phyloP scores from a whole-genome alignment of 2,329 filamentous ascomycete genomes.

The Epichloe elymi region DNA sequence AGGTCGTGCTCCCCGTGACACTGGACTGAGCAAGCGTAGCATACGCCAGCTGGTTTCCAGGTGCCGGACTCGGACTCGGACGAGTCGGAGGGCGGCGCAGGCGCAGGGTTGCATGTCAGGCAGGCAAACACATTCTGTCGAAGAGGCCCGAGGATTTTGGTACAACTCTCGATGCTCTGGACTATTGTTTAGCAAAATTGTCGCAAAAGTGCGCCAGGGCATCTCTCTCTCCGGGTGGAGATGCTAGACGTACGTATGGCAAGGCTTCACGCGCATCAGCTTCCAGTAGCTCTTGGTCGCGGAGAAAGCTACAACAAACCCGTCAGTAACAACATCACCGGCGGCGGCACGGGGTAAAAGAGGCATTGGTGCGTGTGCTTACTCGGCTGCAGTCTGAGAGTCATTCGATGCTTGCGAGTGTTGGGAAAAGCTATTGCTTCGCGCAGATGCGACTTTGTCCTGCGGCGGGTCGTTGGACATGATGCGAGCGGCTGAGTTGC shows the following conservation, averaged over 20 bases:
- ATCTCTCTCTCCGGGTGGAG: background rate
- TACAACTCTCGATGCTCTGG: slow-evolving; percentile 88
- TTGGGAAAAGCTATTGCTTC: slow-evolving; percentile 47
- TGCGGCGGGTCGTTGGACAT: slow-evolving; percentile 26
- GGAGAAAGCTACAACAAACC: slow-evolving; percentile 57
- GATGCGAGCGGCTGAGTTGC: background rate
- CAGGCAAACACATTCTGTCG: slow-evolving; percentile 87
- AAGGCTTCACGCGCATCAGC: slow-evolving; percentile 89
- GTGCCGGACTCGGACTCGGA: slow-evolving; percentile 46
- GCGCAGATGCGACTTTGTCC: slow-evolving; percentile 16
- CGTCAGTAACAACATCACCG: background rate
- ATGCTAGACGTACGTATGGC: slow-evolving; percentile 56
- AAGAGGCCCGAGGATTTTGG: slow-evolving; percentile 74
- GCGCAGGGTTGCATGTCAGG: slow-evolving; percentile 80
- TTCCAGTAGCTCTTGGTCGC: slow-evolving; percentile 79
- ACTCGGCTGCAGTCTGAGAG: slow-evolving; percentile 65
- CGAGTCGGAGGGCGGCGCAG: slow-evolving; percentile 44
- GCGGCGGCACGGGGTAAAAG: background rate
- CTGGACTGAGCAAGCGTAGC: slow-evolving; percentile 92
- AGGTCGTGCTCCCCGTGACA: slow-evolving; percentile 92
- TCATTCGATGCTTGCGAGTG: slow-evolving; percentile 41
- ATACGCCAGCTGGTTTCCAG: slow-evolving; percentile 59
- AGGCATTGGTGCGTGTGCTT: slow-evolving; percentile 12
- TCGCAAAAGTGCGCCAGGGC: slow-evolving; percentile 7
- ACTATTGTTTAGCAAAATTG: slow-evolving; percentile 13